Evolutionary conservation across 164 flowering plant genomes (phyloP).

Genomic region (Piper betle): DNA sequence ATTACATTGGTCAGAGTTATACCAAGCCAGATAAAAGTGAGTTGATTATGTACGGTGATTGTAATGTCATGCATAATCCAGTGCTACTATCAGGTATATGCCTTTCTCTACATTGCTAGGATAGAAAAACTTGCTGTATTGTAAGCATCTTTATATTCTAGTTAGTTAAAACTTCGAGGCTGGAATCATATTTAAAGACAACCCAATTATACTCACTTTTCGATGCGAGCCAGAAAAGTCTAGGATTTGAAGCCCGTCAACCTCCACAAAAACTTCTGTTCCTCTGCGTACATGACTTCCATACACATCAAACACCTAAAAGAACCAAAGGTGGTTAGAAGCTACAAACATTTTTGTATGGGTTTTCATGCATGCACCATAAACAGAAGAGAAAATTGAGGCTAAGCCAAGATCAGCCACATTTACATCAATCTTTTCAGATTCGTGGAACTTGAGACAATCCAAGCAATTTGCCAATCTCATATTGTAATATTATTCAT

Average conservation of each 20-base stretch:
- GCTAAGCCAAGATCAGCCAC: background rate
- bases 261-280: slow-evolving; percentile 18
- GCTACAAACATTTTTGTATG: background rate
- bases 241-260: slow-evolving; percentile 39
- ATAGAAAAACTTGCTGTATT: too few species aligned
- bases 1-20: too few species aligned
- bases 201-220: slow-evolving; percentile 18
- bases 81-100: too few species aligned
- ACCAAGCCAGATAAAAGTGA: too few species aligned
- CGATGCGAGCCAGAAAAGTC: slow-evolving; percentile 17
- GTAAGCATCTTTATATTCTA: too few species aligned
- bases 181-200: background rate
- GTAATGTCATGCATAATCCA: too few species aligned
- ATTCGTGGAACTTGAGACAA: background rate
- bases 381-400: background rate
- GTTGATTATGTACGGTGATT: too few species aligned
- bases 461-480: background rate
- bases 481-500: too few species aligned
- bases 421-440: background rate
- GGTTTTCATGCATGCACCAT: background rate
- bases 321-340: background rate
- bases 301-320: slow-evolving; percentile 51
- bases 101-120: too few species aligned
- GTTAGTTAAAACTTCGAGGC: background rate
- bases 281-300: slow-evolving; percentile 49